Base-by-base conservation (phyloP, 2,329 filamentous ascomycete genomes). In the Dactylonectria macrodidyma region DNA sequence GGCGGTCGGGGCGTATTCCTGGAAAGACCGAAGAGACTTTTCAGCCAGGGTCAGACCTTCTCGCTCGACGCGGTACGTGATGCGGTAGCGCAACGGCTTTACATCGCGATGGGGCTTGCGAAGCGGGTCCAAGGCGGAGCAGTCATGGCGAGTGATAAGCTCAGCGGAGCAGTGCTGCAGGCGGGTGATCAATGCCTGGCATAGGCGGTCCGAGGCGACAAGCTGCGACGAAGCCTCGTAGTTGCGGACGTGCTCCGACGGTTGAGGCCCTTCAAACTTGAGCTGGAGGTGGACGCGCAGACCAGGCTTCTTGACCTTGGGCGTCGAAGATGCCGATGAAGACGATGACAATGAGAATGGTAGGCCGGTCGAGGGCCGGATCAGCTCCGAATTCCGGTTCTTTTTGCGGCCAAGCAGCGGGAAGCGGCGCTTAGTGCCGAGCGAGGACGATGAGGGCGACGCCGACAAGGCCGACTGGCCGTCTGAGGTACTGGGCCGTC, bases 141-240 rank as follows among this genome's bases (percentile, higher is more conserved):
- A 82, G 73, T 89, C 87, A 68, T 83, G 84, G 65, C 87, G 84
- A 26, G 86, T 88, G 72, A 89, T 84, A 64, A 89, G 80, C 75
- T 89, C 87, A 47, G 84, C 76, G 65, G 82, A 84, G 79, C 85
- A 86, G 74, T 88, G 85, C 70, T 86, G 82, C 51, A 89, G 80
- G 46, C 85, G 85, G 33, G 83, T 82, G 12, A 88, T 74, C n/a
- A 89, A 76, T 2, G 82, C 85, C 44, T 84, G 81, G 72, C 84
- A 86, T 52, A 88, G 75, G n/a, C 82, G 80, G 64, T 85, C 82
- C 47, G 83, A 83, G 55, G 82, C 81, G 16, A 79, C 75, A 54
- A 88, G 81, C 38, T 73, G 75, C 3, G 81, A 73, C 1, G 87
- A 88, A 65, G 83, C 81, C 62, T 81, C 80, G 73, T 88, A 89